These are phyloP conservation scores for Pholiota molesta DNA, from an alignment of 768 basidiomycete genomes.

Conservation along the genomic window DNA sequence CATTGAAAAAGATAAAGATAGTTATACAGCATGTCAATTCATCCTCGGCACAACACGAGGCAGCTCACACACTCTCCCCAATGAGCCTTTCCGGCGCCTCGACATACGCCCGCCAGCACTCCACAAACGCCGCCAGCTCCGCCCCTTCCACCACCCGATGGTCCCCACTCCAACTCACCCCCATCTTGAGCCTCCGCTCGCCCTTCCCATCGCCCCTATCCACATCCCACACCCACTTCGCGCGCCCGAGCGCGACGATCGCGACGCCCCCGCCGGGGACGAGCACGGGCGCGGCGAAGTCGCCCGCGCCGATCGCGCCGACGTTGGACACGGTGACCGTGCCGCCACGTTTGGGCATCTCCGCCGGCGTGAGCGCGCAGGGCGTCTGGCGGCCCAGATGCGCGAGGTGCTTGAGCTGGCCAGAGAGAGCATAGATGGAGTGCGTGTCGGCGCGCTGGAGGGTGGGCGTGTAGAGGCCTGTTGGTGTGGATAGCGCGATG, in stretches of 20 bases:
- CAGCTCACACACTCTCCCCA: constrained; percentile 45
- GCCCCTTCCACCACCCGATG: constrained; percentile 90
- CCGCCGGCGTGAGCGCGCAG: constrained; percentile 59
- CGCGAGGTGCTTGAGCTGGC: constrained; percentile 60
- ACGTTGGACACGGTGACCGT: constrained; percentile 85
- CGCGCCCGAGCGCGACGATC: constrained; percentile 80
- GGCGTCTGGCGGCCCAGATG: constrained; percentile 71
- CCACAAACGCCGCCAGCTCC: constrained; percentile 87
- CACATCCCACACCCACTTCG: constrained; percentile 79
- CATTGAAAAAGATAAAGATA: neutral
- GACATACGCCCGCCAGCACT: constrained; percentile 81
- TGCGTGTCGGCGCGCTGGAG: constrained; percentile 54
- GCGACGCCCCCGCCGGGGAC: constrained; percentile 85
- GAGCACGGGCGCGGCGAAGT: constrained; percentile 72
- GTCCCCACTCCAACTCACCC: constrained; percentile 84
- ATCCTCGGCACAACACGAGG: neutral
- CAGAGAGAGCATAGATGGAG: constrained; percentile 64
- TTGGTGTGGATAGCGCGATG: constrained; percentile 78
- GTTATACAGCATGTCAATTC: neutral
- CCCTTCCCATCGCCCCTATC: constrained; percentile 37
- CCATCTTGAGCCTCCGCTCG: constrained; percentile 36
- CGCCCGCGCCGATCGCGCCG: constrained; percentile 76
- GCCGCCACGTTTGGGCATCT: constrained; percentile 77
- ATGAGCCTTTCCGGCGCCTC: constrained; percentile 75
- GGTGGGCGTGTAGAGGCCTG: constrained; percentile 84